phyloP scores from a whole-genome alignment of 441 rosid genomes.

The Populus tomentosa region DNA sequence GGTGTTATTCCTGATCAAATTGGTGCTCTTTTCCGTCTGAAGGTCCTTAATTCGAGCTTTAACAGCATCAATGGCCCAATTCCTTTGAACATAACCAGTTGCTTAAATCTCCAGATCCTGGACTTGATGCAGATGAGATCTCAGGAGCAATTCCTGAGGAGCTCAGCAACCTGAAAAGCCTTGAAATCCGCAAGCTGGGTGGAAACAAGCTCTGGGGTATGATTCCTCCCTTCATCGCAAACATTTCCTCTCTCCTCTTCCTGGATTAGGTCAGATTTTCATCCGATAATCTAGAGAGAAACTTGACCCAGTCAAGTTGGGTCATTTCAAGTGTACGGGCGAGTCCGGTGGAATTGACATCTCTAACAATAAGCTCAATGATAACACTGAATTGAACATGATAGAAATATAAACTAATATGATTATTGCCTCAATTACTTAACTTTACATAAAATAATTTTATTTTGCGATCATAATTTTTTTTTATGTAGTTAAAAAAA shows the following conservation, averaged over 20 bases:
- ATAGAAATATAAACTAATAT: neutral
- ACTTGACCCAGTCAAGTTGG: too few species aligned
- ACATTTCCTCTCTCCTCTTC: constrained; percentile 34
- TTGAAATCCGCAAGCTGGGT: constrained; percentile 39
- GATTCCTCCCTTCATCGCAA: constrained; percentile 39
- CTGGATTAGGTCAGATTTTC: too few species aligned
- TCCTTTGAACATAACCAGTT: constrained; percentile 31
- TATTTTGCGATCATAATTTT: too few species aligned
- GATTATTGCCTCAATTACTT: neutral
- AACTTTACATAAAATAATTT: neutral
- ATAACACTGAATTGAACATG: too few species aligned
- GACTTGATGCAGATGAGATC: constrained; percentile 40
- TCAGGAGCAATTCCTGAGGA: constrained; percentile 33
- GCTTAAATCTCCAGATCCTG: constrained; percentile 24
- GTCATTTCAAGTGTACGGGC: too few species aligned
- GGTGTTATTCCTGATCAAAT: constrained; percentile 41
- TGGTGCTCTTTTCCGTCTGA: constrained; percentile 32
- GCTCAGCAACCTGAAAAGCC: constrained; percentile 28
- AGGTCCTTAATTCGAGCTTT: constrained; percentile 37
- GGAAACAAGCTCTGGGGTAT: constrained; percentile 31
- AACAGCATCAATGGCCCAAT: constrained; percentile 35
- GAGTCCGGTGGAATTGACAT: too few species aligned
- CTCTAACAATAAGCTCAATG: too few species aligned
- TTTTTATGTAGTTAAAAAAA: too few species aligned
- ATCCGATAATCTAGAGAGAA: too few species aligned